These are phyloP conservation scores for Elaeis oleifera DNA, from an alignment of 202 grass and related monocot species.

Conservation along the genomic window DNA sequence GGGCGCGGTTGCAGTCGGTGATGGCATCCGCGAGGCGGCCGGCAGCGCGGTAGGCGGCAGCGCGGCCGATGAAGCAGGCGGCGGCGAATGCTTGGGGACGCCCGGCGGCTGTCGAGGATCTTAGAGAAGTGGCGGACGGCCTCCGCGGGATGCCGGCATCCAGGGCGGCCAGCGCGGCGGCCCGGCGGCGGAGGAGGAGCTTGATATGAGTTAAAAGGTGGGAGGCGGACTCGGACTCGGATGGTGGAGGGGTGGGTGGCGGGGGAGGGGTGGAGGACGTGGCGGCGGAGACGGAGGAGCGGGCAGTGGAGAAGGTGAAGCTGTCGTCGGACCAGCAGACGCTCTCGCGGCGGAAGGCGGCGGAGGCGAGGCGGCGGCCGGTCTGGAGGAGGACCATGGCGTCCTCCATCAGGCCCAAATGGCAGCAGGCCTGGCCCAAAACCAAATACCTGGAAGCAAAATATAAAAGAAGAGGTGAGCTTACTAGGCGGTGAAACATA, in stretches of 20 bases:
- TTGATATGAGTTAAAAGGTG: conserved; percentile 84
- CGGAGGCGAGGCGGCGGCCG: conserved; percentile 67
- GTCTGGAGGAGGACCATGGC: conserved; percentile 85
- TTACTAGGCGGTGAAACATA: not conserved
- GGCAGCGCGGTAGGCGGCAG: conserved; percentile 47
- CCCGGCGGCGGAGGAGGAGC: conserved; percentile 76
- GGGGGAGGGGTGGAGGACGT: not conserved
- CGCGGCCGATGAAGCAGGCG: conserved; percentile 79
- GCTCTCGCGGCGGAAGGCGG: conserved; percentile 84
- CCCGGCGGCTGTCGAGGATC: conserved; percentile 69
- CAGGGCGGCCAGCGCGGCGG: conserved; percentile 73
- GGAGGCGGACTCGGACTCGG: conserved; percentile 54
- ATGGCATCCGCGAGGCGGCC: conserved; percentile 65
- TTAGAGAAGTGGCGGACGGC: conserved; percentile 85
- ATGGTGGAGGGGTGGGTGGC: conserved; percentile 13
- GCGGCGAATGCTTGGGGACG: conserved; percentile 60
- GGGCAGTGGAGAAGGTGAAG: conserved; percentile 42
- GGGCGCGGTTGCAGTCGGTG: conserved; percentile 79
- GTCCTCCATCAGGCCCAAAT: conserved; percentile 89
- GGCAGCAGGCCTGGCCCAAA: conserved; percentile 77
- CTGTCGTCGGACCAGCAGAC: conserved; percentile 86
- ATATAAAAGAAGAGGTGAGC: not conserved
- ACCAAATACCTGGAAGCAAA: conserved; percentile 54
- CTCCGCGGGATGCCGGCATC: conserved; percentile 73
- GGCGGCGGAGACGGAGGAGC: too few species aligned